Evolutionary conservation across 1,284 basidiomycete species (phyloP).

Genomic region (Leccinum proximum): DNA sequence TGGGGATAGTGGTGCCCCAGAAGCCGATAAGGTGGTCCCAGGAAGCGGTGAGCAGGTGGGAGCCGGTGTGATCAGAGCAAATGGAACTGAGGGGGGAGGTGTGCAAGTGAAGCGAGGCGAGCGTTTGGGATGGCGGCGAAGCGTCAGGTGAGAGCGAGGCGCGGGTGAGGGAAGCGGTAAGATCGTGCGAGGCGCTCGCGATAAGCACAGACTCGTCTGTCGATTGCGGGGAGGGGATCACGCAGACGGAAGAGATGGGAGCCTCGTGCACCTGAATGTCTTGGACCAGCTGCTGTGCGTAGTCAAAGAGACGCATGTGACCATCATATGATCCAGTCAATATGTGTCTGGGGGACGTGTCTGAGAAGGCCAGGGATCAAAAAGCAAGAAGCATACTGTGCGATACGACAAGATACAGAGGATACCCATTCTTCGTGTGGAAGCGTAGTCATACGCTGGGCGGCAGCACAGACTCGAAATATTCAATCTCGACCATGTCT

Average conservation of each 20-base stretch:
- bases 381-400: slow-evolving; percentile 50
- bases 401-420: slow-evolving; percentile 66
- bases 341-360: slow-evolving; percentile 50
- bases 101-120: slow-evolving; percentile 75
- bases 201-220: slow-evolving; percentile 48
- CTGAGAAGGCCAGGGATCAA: neutral
- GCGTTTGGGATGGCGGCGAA: slow-evolving; percentile 43
- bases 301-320: slow-evolving; percentile 70
- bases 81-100: slow-evolving; percentile 75
- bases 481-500: slow-evolving; percentile 92
- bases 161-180: slow-evolving; percentile 65
- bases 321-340: slow-evolving; percentile 84
- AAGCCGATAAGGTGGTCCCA: slow-evolving; percentile 55
- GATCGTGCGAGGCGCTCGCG: slow-evolving; percentile 84
- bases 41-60: slow-evolving; percentile 36
- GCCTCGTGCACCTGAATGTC: slow-evolving; percentile 57
- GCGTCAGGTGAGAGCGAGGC: slow-evolving; percentile 37
- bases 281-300: slow-evolving; percentile 54
- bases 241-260: slow-evolving; percentile 71
- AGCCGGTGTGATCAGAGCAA: slow-evolving; percentile 47
- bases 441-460: slow-evolving; percentile 76
- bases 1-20: slow-evolving; percentile 67
- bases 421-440: slow-evolving; percentile 97
- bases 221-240: slow-evolving; percentile 40
- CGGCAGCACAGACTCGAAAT: slow-evolving; percentile 90